Evolutionary conservation across 164 flowering plant genomes (phyloP), one percentile per base, ranked within the genome.

Genomic region (Pachysandra terminalis): DNA sequence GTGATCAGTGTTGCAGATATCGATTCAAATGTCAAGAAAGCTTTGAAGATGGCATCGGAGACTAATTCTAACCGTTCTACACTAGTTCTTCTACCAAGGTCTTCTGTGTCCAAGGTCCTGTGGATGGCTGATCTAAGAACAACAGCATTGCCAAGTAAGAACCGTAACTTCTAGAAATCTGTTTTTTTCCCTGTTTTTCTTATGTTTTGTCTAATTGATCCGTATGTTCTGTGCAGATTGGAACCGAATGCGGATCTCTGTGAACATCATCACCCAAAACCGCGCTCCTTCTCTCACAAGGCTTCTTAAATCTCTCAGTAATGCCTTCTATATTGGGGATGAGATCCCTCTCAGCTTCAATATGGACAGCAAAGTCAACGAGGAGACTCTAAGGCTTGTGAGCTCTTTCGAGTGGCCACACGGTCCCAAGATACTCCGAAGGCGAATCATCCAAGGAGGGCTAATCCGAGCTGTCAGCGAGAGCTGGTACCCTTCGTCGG

Each of bases 401-500:
- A 75, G 71, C 68, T 64, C 91, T 37, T 92, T 89, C 56, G 71
- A 89, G 0, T 95, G 99, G 99, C 89, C 97, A 24, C 99, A 95
- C 58, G 99, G 99, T 1, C 82, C 91, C 45, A 91, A 95, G 68
- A 83, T 84, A 28, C 80, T 89, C 19, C 73, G 94, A 48, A 78
- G 98, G 62, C 78, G 98, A 73, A 95, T 95, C 86, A 87, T 95
- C 73, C 98, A 95, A 71, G 98, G 97, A 63, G 98, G 98, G 27
- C 86, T 95, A 0, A 91, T 95, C 57, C 85, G 98, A 60, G 98
- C 98, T 2, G 98, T 95, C 5, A 91, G 98, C 54, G 98, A 95
- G 80, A 91, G 97, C 60, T 95, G 98, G 98, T 95, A 95, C 79
- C 98, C 98, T 0, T 56, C 96, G 10, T 85, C 96, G 0, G 96